Percentiles rank a stretch among this genome's conserved stretches.
Conservation (phyloP, 495 filamentous ascomycete species). For the Podospora comata region DNA sequence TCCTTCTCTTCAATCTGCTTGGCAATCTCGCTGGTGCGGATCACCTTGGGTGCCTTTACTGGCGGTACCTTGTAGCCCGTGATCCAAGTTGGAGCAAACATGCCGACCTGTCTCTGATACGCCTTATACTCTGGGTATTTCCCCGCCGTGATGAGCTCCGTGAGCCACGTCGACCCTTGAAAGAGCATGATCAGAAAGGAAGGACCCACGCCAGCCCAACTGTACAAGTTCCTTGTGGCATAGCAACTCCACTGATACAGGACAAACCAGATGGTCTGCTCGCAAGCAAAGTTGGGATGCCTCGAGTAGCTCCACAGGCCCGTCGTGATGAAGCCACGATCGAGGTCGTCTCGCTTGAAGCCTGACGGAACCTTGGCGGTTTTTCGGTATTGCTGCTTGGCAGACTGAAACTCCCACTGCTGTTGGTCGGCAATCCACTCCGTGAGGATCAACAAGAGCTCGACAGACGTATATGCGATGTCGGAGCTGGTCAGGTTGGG, state of each 20-base stretch:
- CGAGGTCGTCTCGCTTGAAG: constrained; percentile 69
- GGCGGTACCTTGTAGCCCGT: constrained; percentile 35
- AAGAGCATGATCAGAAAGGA: constrained; percentile 73
- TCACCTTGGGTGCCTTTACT: constrained; percentile 35
- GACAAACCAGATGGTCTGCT: constrained; percentile 85
- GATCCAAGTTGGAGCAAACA: constrained; percentile 65
- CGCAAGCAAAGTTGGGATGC: constrained; percentile 92
- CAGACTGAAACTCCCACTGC: constrained; percentile 87
- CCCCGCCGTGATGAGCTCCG: constrained; percentile 69
- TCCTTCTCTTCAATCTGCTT: constrained; percentile 32
- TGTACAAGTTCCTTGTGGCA: constrained; percentile 63
- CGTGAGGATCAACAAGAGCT: constrained; percentile 68
- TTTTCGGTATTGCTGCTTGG: constrained; percentile 70
- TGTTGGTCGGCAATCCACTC: constrained; percentile 87
- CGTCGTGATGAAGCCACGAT: constrained; percentile 82
- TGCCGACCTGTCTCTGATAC: constrained; percentile 79
- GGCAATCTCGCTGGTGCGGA: constrained; percentile 47
- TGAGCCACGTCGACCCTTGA: constrained; percentile 82
- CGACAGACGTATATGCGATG: constrained; percentile 59
- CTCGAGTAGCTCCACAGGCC: constrained; percentile 84
- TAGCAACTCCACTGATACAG: constrained; percentile 85
- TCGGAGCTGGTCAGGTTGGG: constrained; percentile 55
- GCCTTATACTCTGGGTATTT: constrained; percentile 89
- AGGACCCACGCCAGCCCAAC: constrained; percentile 76
- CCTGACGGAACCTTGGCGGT: constrained; percentile 64